Evolutionary conservation across 2,329 filamentous ascomycete species (phyloP).

Genomic region (Cercospora brassicicola): DNA sequence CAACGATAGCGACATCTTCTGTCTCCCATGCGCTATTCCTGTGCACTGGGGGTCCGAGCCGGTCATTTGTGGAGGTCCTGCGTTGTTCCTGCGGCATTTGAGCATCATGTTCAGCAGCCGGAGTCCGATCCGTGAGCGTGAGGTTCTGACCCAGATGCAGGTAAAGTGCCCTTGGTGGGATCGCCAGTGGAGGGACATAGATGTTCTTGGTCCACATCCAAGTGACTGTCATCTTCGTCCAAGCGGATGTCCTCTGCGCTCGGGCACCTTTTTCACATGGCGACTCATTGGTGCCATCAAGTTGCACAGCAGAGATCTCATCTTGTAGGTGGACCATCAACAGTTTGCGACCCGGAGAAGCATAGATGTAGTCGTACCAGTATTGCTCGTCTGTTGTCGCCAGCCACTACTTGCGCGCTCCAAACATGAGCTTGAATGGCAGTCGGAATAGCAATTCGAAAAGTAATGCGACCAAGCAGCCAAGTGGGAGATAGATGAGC

Average conservation of each 20-base stretch:
- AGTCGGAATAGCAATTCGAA: constrained; percentile 20
- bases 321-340: constrained; percentile 21
- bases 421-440: constrained; percentile 16
- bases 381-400: constrained; percentile 13
- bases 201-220: constrained; percentile 15
- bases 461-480: constrained; percentile 14
- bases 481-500: constrained; percentile 18
- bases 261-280: constrained; percentile 10
- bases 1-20: not conserved
- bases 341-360: constrained; percentile 14
- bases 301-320: constrained; percentile 13
- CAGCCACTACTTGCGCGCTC: constrained; percentile 1
- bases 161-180: constrained; percentile 3
- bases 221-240: constrained; percentile 11
- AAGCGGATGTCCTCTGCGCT: constrained; percentile 7
- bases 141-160: not conserved
- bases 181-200: constrained; percentile 7
- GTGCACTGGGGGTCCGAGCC: not conserved
- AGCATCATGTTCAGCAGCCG: not conserved
- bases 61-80: not conserved
- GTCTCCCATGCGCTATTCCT: not conserved
- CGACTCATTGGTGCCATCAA: constrained; percentile 15
- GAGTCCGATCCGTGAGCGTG: too few relatives aligned
- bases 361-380: constrained; percentile 17
- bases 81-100: not conserved